A percentile compares a stretch with the other conserved stretches of the same genome.
These are phyloP conservation scores for Lophiotrema nucula DNA, from an alignment of 495 filamentous ascomycete genomes.

Conservation along the genomic window DNA sequence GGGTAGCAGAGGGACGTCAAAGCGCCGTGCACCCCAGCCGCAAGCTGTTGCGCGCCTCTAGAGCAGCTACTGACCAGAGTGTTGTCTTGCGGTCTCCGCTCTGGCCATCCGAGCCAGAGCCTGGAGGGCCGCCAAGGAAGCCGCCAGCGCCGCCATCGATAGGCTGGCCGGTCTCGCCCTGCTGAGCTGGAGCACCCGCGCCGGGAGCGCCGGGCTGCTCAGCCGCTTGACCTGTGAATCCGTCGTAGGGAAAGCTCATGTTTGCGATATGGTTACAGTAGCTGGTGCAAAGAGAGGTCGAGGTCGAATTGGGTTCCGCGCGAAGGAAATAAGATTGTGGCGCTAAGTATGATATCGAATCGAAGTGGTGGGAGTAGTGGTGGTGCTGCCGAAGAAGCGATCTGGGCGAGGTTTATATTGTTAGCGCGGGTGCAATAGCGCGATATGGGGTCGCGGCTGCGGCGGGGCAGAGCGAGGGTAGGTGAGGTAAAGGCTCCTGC, in stretches of 20 bases:
- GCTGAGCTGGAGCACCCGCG: slow-evolving; percentile 33
- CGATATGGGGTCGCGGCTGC: background rate
- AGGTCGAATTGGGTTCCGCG: background rate
- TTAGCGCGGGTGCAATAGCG: slow-evolving; percentile 16
- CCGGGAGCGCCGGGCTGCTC: slow-evolving; percentile 36
- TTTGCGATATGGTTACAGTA: background rate
- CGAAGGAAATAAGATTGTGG: slow-evolving; percentile 8
- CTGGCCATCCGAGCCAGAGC: slow-evolving; percentile 54
- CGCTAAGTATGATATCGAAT: slow-evolving; percentile 8
- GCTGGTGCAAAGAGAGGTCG: background rate
- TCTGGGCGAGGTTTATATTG: slow-evolving; percentile 10
- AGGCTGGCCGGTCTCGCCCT: slow-evolving; percentile 44
- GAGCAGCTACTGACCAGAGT: slow-evolving; percentile 60
- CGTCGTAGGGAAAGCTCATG: slow-evolving; percentile 37
- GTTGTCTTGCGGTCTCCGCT: slow-evolving; percentile 73
- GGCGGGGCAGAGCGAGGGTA: background rate
- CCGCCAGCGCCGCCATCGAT: slow-evolving; percentile 55
- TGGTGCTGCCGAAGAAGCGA: background rate
- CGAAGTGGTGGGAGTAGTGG: slow-evolving; percentile 13
- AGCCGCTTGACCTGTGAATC: slow-evolving; percentile 37
- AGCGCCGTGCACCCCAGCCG: too few species aligned
- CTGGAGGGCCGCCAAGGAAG: slow-evolving; percentile 55
- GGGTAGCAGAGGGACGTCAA: background rate
- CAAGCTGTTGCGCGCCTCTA: background rate
- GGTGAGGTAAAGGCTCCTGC: background rate